Evolutionary conservation across 1,139 yeast genomes (phyloP).

Genomic region (Debaryomyces psychrophilus): DNA sequence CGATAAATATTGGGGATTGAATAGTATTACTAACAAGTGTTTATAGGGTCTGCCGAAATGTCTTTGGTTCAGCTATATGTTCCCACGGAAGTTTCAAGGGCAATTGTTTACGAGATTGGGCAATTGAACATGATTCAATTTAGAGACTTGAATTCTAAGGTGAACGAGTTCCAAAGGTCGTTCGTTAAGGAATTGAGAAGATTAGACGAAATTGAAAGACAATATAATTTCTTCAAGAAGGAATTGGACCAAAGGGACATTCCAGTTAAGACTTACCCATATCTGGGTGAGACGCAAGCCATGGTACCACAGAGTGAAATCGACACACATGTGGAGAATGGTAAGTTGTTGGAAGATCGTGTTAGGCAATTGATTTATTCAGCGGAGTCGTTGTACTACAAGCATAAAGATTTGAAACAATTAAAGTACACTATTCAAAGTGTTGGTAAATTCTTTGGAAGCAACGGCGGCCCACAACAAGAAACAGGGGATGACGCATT

Average conservation of each 20-base stretch:
- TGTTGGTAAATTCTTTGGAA: slow-evolving; percentile 64
- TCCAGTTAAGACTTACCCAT: slow-evolving; percentile 45
- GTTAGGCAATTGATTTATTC: slow-evolving; percentile 45
- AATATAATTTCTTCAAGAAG: slow-evolving; percentile 53
- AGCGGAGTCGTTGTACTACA: slow-evolving; percentile 36
- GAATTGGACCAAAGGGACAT: slow-evolving; percentile 55
- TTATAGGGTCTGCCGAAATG: slow-evolving; percentile 72
- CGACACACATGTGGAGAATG: slow-evolving; percentile 72
- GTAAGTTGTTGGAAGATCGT: slow-evolving; percentile 54
- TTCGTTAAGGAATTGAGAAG: slow-evolving; percentile 70
- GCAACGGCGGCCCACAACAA: slow-evolving; percentile 20
- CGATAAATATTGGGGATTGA: not conserved
- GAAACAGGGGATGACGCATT: slow-evolving; percentile 28
- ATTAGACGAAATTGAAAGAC: slow-evolving; percentile 70
- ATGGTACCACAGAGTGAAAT: slow-evolving; percentile 62
- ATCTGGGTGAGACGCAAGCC: slow-evolving; percentile 41
- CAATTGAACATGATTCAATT: slow-evolving; percentile 67
- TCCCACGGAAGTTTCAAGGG: slow-evolving; percentile 71
- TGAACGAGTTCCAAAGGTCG: slow-evolving; percentile 71
- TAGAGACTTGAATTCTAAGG: slow-evolving; percentile 67
- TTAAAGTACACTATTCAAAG: slow-evolving; percentile 52
- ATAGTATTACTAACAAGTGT: slow-evolving; percentile 16
- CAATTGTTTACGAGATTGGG: slow-evolving; percentile 65
- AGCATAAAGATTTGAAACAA: slow-evolving; percentile 43
- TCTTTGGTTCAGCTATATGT: slow-evolving; percentile 72